Base-by-base conservation (phyloP, 2,329 filamentous ascomycete genomes). In the Ophiostoma pallidulum region DNA sequence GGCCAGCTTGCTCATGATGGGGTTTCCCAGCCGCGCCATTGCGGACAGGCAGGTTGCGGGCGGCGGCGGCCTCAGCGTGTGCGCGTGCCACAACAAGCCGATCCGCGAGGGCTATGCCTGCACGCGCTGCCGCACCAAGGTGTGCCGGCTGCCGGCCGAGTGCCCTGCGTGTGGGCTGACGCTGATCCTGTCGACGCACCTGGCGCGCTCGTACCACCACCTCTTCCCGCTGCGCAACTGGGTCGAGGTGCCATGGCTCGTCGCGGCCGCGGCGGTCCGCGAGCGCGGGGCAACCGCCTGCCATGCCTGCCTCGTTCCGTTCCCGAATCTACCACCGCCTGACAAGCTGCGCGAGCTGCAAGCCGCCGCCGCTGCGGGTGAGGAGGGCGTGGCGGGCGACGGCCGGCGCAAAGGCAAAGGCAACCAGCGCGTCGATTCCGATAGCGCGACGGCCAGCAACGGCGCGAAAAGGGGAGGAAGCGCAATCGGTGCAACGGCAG, bases 201-300 rank as follows among this genome's bases (percentile, higher is more conserved):
- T 96, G 50, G 90, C 89, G 4, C 76, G 89, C n/a, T 92, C 86
- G 0, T 95, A 95, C 60, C 89, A 95, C 62, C 89, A 96, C 62
- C 72, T 96, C 1, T 95, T 95, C 60, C 89, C 90, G 0, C 71
- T 98, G 19, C 76, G 82, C 28, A 95, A 94, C 61, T 98, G 91
- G 90, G 73, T 81, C 9, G 89, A 92, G 59, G 91, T 98, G 0
- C 74, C 84, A 1, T 98, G 92, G 92, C 65, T 76, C 10, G 73
- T 82, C 18, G 90, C 89, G 2, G 61, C 60, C 10, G 64, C 62
- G 46, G 82, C 78, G 3, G 49, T 53, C 5, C 31, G 28, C 20
- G 14, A 29, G 7, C 41, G 44, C n/a, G 48, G 40, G 4, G 31
- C 47, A 4, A 67, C 63, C 10, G 75, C 82, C 44, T 98, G 92